Evolutionary conservation across 805 yeast species (phyloP), one percentile per base, ranked within the genome.

Genomic region (Saccharomycopsis capsularis): DNA sequence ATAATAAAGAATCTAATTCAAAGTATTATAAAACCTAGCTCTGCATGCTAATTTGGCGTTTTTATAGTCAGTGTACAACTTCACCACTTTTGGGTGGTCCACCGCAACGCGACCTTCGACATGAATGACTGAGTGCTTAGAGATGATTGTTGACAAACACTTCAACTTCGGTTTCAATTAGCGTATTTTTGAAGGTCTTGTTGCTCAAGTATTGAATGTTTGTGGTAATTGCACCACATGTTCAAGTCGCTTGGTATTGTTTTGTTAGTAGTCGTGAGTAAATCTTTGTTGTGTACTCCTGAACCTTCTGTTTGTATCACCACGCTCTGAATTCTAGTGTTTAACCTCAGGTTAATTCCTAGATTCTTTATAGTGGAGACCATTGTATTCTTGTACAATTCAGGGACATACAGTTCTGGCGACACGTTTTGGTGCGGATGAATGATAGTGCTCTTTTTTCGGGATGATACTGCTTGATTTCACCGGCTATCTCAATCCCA

Each of bases 401-500:
- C 51, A 4, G 63, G 44, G 3, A 63, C 54, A 47, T 41, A 52
- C 2, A 62, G 59, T 51, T 69, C 73, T 1, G 72, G 71, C 2
- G 75, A 75, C 15, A 70, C 60, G 16, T 49, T 47, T 0, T 59
- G 58, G 54, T 71, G 71, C 5, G 76, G 75, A 55, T 71, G 76
- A 7, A 71, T 60, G 47, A 71, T 56, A 4, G 51, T 9, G 74
- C 68, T 52, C 71, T 69, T 36, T 49, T 44, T 4, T 64, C 63
- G 1, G 68, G 67, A 52, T 61, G 71, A 18, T 58, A 56, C 41
- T 59, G 63, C 42, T 66, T 71, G 44, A 76, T 60, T 48, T 76
- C 79, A 27, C 71, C 76, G 1, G 77, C 74, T 21, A 71, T 60
- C 57, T 75, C 79, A 39, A 73, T 68, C 1, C 79, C 79, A 19